phyloP scores from a whole-genome alignment of 169 alveolate species.

The Eimeria sp. region DNA sequence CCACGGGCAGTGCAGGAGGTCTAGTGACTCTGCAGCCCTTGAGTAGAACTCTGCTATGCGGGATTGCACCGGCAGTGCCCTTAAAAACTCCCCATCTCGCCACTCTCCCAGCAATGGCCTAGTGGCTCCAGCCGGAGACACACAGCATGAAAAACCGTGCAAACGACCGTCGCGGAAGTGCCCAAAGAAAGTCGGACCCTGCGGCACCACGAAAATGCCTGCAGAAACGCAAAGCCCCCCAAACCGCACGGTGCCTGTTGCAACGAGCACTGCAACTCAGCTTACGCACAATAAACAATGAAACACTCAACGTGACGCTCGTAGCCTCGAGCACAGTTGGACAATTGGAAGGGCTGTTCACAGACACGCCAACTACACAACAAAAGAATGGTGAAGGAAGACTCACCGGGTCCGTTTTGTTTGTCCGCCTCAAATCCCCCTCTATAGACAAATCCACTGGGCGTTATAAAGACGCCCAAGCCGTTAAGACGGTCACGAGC shows the following conservation, averaged over 20 bases:
- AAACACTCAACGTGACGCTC: background rate
- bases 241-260: background rate
- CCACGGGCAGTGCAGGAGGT: constrained; percentile 51
- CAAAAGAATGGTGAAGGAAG: background rate
- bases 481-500: constrained; percentile 70
- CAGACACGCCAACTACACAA: background rate
- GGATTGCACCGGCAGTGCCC: constrained; percentile 50
- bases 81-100: constrained; percentile 59
- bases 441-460: constrained; percentile 59
- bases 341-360: background rate
- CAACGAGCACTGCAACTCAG: background rate
- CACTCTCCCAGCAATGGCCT: constrained; percentile 56
- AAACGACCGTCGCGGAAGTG: constrained; percentile 57
- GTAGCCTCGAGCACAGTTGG: background rate
- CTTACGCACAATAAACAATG: too few species aligned
- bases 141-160: constrained; percentile 73
- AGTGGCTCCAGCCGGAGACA: constrained; percentile 19
- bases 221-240: constrained; percentile 13
- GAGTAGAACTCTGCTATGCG: constrained; percentile 48
- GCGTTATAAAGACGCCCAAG: constrained; percentile 70
- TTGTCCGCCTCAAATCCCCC: constrained; percentile 71
- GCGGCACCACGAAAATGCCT: constrained; percentile 62
- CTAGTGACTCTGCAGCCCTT: constrained; percentile 48
- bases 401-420: constrained; percentile 78
- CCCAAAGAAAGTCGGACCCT: constrained; percentile 62